Conservation (phyloP, 2,329 filamentous ascomycete genomes). For the Neofusicoccum cordaticola region DNA sequence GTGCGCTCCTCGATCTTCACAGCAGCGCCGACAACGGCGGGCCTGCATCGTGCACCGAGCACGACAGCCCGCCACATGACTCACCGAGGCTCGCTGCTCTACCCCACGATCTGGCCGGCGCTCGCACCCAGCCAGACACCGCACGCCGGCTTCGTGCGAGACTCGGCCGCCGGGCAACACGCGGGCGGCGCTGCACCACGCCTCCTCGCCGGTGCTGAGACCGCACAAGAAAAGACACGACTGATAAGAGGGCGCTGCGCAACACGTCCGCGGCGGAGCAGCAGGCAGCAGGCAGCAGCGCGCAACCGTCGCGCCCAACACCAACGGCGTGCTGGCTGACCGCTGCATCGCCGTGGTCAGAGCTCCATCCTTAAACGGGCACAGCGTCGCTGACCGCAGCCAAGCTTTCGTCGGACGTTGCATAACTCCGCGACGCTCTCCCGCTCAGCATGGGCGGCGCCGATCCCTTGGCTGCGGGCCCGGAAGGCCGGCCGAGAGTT, state of each 20-base stretch:
- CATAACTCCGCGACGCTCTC: slow-evolving; percentile 3
- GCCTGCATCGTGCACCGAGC: slow-evolving; percentile 3
- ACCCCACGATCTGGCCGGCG: slow-evolving; percentile 1
- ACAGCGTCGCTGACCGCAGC: neutral
- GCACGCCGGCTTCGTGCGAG: neutral
- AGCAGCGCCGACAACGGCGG: neutral
- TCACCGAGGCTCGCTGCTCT: slow-evolving; percentile 1
- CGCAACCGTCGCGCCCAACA: neutral
- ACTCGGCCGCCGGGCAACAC: neutral
- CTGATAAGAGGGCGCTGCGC: too few relatives aligned
- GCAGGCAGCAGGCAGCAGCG: neutral
- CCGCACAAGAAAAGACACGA: too few relatives aligned
- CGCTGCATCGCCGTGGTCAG: neutral
- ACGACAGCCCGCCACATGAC: slow-evolving; percentile 10
- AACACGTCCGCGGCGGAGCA: too few relatives aligned
- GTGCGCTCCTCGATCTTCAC: neutral
- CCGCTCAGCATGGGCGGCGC: slow-evolving; percentile 2
- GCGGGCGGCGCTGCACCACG: neutral
- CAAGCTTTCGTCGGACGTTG: slow-evolving; percentile 2
- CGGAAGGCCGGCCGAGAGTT: neutral
- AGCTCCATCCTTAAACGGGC: neutral
- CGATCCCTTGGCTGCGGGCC: neutral
- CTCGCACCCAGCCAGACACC: neutral
- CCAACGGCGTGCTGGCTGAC: too few relatives aligned
- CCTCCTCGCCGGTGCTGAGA: neutral